Evolutionary conservation across 345 rosid species (phyloP).

Genomic region (Ailanthus altissimus): DNA sequence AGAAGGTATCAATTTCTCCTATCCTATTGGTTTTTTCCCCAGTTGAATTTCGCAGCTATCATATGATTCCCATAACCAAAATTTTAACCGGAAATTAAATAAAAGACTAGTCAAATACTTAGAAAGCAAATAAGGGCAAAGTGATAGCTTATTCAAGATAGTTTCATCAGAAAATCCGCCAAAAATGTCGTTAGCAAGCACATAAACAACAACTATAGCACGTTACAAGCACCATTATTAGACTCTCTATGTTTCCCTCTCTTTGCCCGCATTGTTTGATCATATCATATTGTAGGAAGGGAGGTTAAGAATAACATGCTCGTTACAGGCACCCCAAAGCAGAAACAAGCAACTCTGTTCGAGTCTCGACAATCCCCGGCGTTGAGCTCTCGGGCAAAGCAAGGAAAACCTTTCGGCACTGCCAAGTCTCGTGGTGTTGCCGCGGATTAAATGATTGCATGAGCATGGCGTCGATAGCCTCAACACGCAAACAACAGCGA

Average conservation of each 20-base stretch:
- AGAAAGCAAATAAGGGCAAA: too few species aligned
- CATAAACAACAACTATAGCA: neutral
- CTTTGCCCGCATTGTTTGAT: neutral
- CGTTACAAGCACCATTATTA: constrained; percentile 7
- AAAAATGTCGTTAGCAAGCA: neutral
- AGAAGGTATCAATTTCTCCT: neutral
- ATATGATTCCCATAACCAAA: too few species aligned
- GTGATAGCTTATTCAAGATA: neutral
- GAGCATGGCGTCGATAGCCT: constrained; percentile 24
- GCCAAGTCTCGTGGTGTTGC: constrained; percentile 12
- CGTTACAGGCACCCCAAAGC: constrained; percentile 20
- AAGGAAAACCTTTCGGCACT: neutral
- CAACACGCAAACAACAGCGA: constrained; percentile 16
- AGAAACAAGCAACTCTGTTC: constrained; percentile 13
- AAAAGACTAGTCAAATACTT: too few species aligned
- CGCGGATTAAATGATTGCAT: constrained; percentile 31
- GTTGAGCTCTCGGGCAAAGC: constrained; percentile 2
- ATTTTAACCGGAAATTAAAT: too few species aligned
- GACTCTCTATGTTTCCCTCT: constrained; percentile 2
- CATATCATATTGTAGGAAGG: too few species aligned
- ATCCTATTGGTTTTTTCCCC: too few species aligned
- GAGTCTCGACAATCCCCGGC: constrained; percentile 22
- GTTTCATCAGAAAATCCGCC: constrained; percentile 27
- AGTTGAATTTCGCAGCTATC: too few species aligned
- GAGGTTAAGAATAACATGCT: constrained; percentile 15